Conservation (phyloP, 345 rosid genomes). For the Citrus sinensis region DVS_A1.0 CM039165.1:26667001-26667500, state of each 20-base stretch:
- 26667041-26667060: not conserved
- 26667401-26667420: not conserved
- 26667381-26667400: conserved; percentile 4
- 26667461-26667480: not conserved
- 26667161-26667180: conserved; percentile 23
- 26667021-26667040: not conserved
- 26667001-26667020: too few species aligned
- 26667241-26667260: not conserved
- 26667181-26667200: not conserved
- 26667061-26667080: not conserved
- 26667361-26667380: not conserved
- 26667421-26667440: conserved; percentile 14
- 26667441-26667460: conserved; percentile 1
- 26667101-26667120: not conserved
- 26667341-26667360: not conserved
- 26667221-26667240: not conserved
- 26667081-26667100: not conserved
- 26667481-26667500: too few species aligned
- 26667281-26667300: too few species aligned
- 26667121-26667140: not conserved
- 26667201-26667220: not conserved
- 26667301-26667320: not conserved
- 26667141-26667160: conserved; percentile 51
- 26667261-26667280: not conserved
- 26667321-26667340: not conserved